phyloP scores from a whole-genome alignment of 306 rosid genomes.

The Medicago lupulina region DNA sequence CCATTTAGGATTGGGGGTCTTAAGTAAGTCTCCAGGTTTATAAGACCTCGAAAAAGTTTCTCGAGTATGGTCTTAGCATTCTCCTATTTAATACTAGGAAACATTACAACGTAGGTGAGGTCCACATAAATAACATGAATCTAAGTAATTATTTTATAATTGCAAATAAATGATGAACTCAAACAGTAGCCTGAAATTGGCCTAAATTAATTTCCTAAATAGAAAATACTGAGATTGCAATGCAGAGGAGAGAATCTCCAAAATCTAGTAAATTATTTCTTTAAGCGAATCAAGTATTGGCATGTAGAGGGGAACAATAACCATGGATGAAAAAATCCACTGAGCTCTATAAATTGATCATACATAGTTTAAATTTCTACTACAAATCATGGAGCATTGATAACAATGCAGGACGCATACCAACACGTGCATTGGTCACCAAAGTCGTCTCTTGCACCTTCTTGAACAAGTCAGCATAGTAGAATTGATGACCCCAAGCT shows the following conservation, averaged over 20 bases:
- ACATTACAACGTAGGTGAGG: not conserved
- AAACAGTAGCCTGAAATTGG: too few relatives aligned
- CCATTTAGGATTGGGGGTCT: too few relatives aligned
- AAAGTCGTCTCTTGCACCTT: slow-evolving; percentile 74
- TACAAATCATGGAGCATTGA: slow-evolving; percentile 31
- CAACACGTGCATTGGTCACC: slow-evolving; percentile 67
- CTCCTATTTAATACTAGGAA: too few relatives aligned
- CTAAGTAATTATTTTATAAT: not conserved
- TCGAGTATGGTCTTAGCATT: too few relatives aligned
- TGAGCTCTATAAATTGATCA: slow-evolving; percentile 11
- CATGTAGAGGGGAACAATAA: slow-evolving; percentile 21
- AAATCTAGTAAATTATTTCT: slow-evolving; percentile 32
- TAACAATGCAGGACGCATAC: slow-evolving; percentile 83
- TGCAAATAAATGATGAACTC: not conserved
- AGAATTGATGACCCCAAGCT: slow-evolving; percentile 5
- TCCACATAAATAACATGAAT: not conserved
- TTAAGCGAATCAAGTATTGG: not conserved
- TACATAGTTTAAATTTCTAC: slow-evolving; percentile 31
- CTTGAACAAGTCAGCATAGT: slow-evolving; percentile 25
- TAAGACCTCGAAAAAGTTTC: too few relatives aligned
- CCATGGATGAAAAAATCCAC: slow-evolving; percentile 14
- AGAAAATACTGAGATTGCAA: not conserved
- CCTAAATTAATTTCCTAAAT: too few relatives aligned
- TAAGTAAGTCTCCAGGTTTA: too few relatives aligned
- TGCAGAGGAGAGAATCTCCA: slow-evolving; percentile 1